Base-by-base conservation (phyloP, 2,329 filamentous ascomycete species). In the Stemphylium vesicarium region DNA sequence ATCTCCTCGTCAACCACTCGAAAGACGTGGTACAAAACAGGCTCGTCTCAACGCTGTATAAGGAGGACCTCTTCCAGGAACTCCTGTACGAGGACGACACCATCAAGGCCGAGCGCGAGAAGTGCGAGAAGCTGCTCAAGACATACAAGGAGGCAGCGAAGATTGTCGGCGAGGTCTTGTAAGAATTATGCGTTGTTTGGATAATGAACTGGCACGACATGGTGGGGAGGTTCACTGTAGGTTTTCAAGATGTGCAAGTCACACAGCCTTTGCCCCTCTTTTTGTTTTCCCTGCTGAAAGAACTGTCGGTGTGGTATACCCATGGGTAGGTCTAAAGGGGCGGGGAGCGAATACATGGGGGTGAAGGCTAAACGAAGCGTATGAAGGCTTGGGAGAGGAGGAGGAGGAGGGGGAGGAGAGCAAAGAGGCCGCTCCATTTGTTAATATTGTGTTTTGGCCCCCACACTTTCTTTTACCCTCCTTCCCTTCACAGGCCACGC, bases 21-120 rank as follows among this genome's bases (percentile, higher is more conserved):
- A 97, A 98, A 77, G 95, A 99, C 65, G 94, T 94, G 11, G 93
- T 99, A 29, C 95, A 99, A 78, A 99, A 99, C 78, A 86, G 95
- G 40, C 86, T 99, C 6, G 95, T 99, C 53, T 96, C 91, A 74
- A 91, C 96, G 75, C 82, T 99, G 45, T 99, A 99, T 82, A 94
- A 91, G 78, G 95, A 98, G 76, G 79, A 87, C 31, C 80, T 96
- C 31, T 98, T 98, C 69, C 88, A 92, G 66, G 94, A 99, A 74
- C 84, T 99, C 50, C 82, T 99, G 35, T 98, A 99, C 77, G 95
- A 99, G 77, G 95, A 99, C 72, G 95, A 99, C 72, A 91, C 87
- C 18, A 94, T 99, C 74, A 97, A 98, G 84, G 93, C 92, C 72
- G 94, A 98, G 80, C 87, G 94, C 59, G 94, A 98, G 81, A 99